Evolutionary conservation across 805 yeast species (phyloP).

Genomic region (Clavispora phyllophila): DNA sequence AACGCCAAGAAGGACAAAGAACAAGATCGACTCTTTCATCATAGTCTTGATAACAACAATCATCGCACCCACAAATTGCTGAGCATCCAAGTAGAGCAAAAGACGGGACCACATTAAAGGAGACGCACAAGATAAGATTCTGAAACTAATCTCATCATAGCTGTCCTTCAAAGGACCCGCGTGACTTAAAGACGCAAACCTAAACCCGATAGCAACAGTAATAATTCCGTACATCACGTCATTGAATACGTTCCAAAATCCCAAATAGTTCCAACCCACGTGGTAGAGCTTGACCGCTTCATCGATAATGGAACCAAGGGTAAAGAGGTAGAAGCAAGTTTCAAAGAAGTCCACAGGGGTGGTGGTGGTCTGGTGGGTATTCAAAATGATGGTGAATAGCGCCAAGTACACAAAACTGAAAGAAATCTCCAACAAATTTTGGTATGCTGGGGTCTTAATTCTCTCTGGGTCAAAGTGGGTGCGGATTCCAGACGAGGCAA

Average conservation of each 20-base stretch:
- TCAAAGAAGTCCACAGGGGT: constrained; percentile 43
- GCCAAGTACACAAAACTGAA: constrained; percentile 60
- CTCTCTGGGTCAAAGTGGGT: constrained; percentile 78
- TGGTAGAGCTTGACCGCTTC: constrained; percentile 70
- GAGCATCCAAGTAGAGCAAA: constrained; percentile 70
- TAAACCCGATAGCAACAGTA: constrained; percentile 46
- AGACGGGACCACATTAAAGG: constrained; percentile 85
- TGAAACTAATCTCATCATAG: constrained; percentile 57
- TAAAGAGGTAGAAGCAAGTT: constrained; percentile 54
- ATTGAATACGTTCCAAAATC: constrained; percentile 78
- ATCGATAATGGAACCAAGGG: constrained; percentile 61
- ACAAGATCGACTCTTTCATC: constrained; percentile 83
- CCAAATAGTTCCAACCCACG: constrained; percentile 66
- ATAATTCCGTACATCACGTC: constrained; percentile 61
- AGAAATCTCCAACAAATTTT: constrained; percentile 64
- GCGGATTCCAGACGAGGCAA: constrained; percentile 47
- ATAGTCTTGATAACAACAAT: constrained; percentile 77
- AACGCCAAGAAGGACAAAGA: constrained; percentile 67
- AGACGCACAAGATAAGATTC: constrained; percentile 73
- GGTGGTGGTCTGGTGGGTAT: constrained; percentile 44
- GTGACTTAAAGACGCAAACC: constrained; percentile 38
- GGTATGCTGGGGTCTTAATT: constrained; percentile 80
- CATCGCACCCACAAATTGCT: constrained; percentile 82
- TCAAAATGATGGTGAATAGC: constrained; percentile 60
- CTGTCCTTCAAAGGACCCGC: constrained; percentile 19